Evolutionary conservation across 2,329 filamentous ascomycete genomes (phyloP), one percentile per base, ranked within the genome.

Genomic region (Diaporthe ampelina): DNA sequence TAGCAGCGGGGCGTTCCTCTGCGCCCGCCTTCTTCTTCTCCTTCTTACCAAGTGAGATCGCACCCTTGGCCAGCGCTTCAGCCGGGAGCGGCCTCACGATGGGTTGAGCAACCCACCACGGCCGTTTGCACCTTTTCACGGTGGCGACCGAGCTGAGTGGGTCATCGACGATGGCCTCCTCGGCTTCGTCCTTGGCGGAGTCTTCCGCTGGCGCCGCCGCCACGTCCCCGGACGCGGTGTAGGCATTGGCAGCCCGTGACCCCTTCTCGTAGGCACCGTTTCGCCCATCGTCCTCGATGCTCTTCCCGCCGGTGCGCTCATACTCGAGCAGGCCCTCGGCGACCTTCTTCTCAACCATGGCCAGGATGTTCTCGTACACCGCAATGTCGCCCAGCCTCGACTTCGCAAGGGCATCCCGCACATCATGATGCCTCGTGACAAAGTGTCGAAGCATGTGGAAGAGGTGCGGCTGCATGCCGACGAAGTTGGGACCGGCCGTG

Each of bases 51-150:
- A 92, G 81, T 73, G 88, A 90, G 82, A 97, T 88, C 3, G 94
- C 92, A 0, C 95, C 95, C 81, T 94, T 95, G 76, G 93, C 92
- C 77, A 97, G 80, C 3, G 97, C 97, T 85, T 98, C 96, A 78
- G 93, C 94, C 0, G 97, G 97, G 79, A 98, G 82, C 54, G 95
- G 95, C 73, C 95, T 87, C 9, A 98, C 90, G 79, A 97, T 94
- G 5, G 96, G 93, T 85, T 98, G 95, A 70, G 92, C 95, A 5
- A 98, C 89, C 94, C 95, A 98, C 90, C 92, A 98, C 1, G 95
- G 95, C 77, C 95, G 86, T 81, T 92, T 93, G 80, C 95, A 97
- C 75, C 90, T 87, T 72, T 89, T 90, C 35, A 97, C 91, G 0
- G 93, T 91, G 11, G 90, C 91, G 24, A 91, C 84, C 6, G 92